Evolutionary conservation across 1,284 basidiomycete genomes (phyloP), one percentile per base, ranked within the genome.

Genomic region (Violaceomyces palustris): DNA sequence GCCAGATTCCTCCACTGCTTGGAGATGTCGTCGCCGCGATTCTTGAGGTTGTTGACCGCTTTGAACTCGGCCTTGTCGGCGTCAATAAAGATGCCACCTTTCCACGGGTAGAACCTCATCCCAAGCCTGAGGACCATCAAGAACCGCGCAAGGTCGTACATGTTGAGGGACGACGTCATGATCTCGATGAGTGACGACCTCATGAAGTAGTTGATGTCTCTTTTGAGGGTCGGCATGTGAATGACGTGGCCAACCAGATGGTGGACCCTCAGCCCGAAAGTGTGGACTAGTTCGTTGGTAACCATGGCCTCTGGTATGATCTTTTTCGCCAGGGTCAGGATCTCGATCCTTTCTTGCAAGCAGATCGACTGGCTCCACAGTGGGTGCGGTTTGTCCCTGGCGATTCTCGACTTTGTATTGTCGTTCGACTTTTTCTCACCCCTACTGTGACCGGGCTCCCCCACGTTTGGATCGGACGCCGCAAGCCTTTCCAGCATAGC

Each of bases 71-170:
- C 46, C 9, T 43, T 46, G 9, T 37, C 39, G 4, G 56, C 35
- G 21, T 55, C 51, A 41, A 40, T 34, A 29, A 51, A 45, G 38
- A 52, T 32, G 30, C 25, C 32, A 9, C 36, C 37, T 12, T 45
- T 45, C 52, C 55, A 56, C 2, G 65, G 63, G 22, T 64, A 64
- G 49, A 68, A 68, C 19, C 57, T 46, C 47, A 66, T 40, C 14
- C 54, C 65, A 21, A 64, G 42, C 23, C 56, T 44, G 12, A 68
- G 40, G n/a, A 66, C 42, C 49, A 67, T 58, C 7, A 67, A 34
- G 32, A 45, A 52, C 22, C 54, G 35, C 0, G 50, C 42, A n/a
- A 67, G 50, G 40, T 54, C 52, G 31, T 45, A 55, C 38, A 62
- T 51, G 36, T 46, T 53, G 23, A 45, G 35, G 14, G 50, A 42